These are phyloP conservation scores for Aspergillus ruber DNA, from an alignment of 2,329 filamentous ascomycete species.

Conservation along the genomic window DNA sequence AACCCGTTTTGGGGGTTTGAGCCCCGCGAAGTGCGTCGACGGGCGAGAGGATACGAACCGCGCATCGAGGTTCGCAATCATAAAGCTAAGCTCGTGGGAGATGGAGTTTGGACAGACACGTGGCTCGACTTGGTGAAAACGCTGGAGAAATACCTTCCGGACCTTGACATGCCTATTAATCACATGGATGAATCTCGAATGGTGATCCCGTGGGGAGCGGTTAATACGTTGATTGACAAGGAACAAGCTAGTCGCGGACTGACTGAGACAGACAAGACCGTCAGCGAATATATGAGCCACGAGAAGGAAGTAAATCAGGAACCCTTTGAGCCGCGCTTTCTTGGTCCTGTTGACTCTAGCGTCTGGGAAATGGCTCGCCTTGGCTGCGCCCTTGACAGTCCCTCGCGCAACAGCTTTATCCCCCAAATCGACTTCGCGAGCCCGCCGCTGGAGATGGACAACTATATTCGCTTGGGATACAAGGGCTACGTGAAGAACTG, in stretches of 20 bases:
- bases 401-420: conserved; percentile 14
- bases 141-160: conserved; percentile 35
- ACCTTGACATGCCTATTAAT: conserved; percentile 44
- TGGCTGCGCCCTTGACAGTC: conserved; percentile 27
- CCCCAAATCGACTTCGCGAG: neutral
- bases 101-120: conserved; percentile 33
- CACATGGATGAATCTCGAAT: conserved; percentile 45
- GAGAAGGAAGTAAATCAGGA: conserved; percentile 6
- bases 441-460: conserved; percentile 14
- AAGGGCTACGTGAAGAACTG: conserved; percentile 45
- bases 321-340: conserved; percentile 9
- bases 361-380: conserved; percentile 40
- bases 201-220: conserved; percentile 43
- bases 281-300: conserved; percentile 8
- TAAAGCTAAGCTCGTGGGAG: conserved; percentile 21
- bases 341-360: conserved; percentile 10
- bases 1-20: conserved; percentile 45
- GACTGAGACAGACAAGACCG: neutral
- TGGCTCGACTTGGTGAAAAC: conserved; percentile 37
- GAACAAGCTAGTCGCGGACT: conserved; percentile 18
- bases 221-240: conserved; percentile 32
- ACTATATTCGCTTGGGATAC: conserved; percentile 30
- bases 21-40: conserved; percentile 33
- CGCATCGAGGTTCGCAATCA: conserved; percentile 38
- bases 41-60: conserved; percentile 12